Percentiles rank a stretch among this genome's conserved stretches.
phyloP scores from a whole-genome alignment of 305 asterid species.

The Fraxinus velutina region DNA sequence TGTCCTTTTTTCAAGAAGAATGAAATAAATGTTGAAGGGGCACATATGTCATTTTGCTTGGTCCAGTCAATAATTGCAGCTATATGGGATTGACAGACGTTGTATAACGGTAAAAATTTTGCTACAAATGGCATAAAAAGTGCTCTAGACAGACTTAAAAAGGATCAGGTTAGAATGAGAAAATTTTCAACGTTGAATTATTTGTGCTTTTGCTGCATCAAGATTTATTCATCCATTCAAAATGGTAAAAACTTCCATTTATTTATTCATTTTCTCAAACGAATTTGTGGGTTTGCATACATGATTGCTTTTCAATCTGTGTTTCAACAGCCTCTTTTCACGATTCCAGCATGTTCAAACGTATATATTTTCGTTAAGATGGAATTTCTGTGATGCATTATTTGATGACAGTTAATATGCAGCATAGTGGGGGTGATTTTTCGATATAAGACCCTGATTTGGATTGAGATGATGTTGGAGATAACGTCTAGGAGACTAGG shows the following conservation, averaged over 20 bases:
- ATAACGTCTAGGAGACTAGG: not conserved
- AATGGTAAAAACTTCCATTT: not conserved
- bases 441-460: not conserved
- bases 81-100: not conserved
- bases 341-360: not conserved
- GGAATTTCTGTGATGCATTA: not conserved
- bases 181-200: not conserved
- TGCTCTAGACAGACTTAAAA: not conserved
- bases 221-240: not conserved
- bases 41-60: not conserved
- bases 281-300: not conserved
- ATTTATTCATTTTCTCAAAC: not conserved
- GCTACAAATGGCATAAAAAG: not conserved
- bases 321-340: not conserved
- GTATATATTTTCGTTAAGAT: not conserved
- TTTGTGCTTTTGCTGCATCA: not conserved
- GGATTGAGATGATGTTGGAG: not conserved
- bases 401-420: not conserved
- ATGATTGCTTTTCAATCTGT: not conserved
- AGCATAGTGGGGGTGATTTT: not conserved
- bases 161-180: not conserved
- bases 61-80: not conserved
- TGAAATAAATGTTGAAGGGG: not conserved
- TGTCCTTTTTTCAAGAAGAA: not conserved
- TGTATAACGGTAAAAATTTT: too few species aligned